Evolutionary conservation across 2,329 filamentous ascomycete species (phyloP).

Genomic region (Didymella pinodella): DNA sequence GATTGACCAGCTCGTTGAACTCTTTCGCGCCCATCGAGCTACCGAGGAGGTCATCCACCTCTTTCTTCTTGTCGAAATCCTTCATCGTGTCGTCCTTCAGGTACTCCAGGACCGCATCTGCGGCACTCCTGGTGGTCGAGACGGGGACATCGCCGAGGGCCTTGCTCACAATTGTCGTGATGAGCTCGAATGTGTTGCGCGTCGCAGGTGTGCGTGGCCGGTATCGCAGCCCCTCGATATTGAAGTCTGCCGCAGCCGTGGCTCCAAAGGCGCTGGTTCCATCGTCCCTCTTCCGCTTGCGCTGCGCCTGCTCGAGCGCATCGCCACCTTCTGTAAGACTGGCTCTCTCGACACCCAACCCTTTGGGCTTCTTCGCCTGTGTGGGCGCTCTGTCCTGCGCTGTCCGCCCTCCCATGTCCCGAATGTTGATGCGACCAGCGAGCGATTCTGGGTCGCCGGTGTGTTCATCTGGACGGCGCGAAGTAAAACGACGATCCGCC

Average conservation of each 20-base stretch:
- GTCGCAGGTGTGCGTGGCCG: constrained; percentile 90
- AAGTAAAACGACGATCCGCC: constrained; percentile 95
- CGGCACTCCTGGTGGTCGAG: constrained; percentile 90
- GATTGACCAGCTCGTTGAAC: constrained; percentile 95
- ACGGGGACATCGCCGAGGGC: constrained; percentile 92
- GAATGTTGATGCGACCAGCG: constrained; percentile 89
- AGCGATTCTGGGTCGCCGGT: constrained; percentile 98
- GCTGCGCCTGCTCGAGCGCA: constrained; percentile 82
- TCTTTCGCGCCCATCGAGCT: constrained; percentile 82
- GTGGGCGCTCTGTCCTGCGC: constrained; percentile 81
- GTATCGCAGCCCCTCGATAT: constrained; percentile 92
- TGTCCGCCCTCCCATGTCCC: constrained; percentile 90
- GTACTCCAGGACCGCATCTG: constrained; percentile 88
- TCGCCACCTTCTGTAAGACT: constrained; percentile 81
- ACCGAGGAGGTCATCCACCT: constrained; percentile 93
- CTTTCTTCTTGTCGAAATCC: constrained; percentile 98
- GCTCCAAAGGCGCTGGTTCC: constrained; percentile 69
- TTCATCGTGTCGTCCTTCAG: constrained; percentile 96
- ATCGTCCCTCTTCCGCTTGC: constrained; percentile 82
- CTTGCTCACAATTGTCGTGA: constrained; percentile 87
- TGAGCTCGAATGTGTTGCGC: constrained; percentile 90
- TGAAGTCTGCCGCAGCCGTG: constrained; percentile 78
- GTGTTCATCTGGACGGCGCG: constrained; percentile 89
- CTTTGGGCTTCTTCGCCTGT: constrained; percentile 73
- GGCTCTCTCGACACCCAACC: constrained; percentile 76